phyloP scores from a whole-genome alignment of 2,329 filamentous ascomycete species.

The Fusarium denticulatum region DNA sequence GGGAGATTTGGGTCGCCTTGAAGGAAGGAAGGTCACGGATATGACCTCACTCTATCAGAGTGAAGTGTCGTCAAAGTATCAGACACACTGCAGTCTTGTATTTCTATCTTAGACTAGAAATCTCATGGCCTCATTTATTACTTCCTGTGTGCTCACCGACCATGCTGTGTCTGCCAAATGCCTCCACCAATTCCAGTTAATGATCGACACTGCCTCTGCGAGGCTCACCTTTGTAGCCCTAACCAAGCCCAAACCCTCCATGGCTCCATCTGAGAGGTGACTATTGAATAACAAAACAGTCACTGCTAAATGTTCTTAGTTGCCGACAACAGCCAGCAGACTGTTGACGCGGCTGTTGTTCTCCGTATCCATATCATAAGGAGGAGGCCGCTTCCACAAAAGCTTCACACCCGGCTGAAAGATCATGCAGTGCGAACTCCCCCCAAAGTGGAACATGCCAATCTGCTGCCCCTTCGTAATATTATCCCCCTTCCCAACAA shows the following conservation, averaged over 20 bases:
- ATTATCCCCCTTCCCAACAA: neutral
- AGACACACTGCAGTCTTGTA: neutral
- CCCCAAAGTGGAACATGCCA: constrained; percentile 19
- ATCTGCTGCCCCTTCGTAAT: neutral
- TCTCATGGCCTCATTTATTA: rapidly evolving
- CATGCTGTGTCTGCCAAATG: rapidly evolving
- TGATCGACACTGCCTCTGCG: rapidly evolving
- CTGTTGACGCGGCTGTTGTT: neutral
- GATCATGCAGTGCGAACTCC: neutral
- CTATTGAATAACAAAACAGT: rapidly evolving
- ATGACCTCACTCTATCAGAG: no score
- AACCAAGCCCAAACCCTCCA: rapidly evolving
- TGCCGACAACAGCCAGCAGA: neutral
- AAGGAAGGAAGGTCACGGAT: no score
- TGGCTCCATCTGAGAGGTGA: rapidly evolving
- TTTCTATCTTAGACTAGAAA: neutral
- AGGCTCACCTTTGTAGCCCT: rapidly evolving
- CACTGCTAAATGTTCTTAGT: rapidly evolving
- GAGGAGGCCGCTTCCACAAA: neutral
- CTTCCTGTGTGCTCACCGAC: rapidly evolving
- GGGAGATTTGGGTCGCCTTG: no score
- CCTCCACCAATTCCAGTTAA: rapidly evolving
- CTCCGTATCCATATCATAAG: neutral
- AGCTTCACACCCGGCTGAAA: neutral
- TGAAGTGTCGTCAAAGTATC: no score